Evolutionary conservation across 805 yeast species (phyloP).

Genomic region (Cyberlindnera maclurae): DNA sequence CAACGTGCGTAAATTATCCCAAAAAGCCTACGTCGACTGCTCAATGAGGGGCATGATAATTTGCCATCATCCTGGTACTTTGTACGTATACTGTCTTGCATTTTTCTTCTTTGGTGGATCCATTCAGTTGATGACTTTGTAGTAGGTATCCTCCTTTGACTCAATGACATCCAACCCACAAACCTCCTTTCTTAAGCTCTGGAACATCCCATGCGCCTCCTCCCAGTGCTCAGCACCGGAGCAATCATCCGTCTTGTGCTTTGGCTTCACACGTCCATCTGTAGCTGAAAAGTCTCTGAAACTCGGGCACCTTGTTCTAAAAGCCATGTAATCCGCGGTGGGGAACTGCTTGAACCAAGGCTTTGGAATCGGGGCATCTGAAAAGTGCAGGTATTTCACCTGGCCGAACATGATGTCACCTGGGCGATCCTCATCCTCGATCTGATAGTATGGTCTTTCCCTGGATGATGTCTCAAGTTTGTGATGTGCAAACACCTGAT

Average conservation of each 20-base stretch:
- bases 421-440: slow-evolving; percentile 8
- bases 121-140: slow-evolving; percentile 14
- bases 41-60: too few species aligned
- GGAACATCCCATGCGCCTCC: slow-evolving; percentile 10
- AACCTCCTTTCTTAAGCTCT: slow-evolving; percentile 16
- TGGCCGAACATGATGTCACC: slow-evolving; percentile 20
- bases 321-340: slow-evolving; percentile 9
- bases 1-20: too few species aligned
- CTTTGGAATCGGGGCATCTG: slow-evolving; percentile 60
- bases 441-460: slow-evolving; percentile 16
- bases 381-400: slow-evolving; percentile 49
- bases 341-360: slow-evolving; percentile 42
- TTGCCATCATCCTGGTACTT: too few species aligned
- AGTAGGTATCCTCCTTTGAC: slow-evolving; percentile 16
- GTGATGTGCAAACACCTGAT: slow-evolving; percentile 28
- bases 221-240: slow-evolving; percentile 20
- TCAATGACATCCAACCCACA: slow-evolving; percentile 18
- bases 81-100: too few species aligned
- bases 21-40: too few species aligned
- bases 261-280: slow-evolving; percentile 8
- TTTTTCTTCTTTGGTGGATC: neutral
- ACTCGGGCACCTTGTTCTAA: slow-evolving; percentile 13
- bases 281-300: slow-evolving; percentile 12
- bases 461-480: slow-evolving; percentile 5
- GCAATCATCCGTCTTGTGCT: slow-evolving; percentile 12